Base-by-base conservation (phyloP, 208 protist species). In the Trypanosoma theileri region DNA sequence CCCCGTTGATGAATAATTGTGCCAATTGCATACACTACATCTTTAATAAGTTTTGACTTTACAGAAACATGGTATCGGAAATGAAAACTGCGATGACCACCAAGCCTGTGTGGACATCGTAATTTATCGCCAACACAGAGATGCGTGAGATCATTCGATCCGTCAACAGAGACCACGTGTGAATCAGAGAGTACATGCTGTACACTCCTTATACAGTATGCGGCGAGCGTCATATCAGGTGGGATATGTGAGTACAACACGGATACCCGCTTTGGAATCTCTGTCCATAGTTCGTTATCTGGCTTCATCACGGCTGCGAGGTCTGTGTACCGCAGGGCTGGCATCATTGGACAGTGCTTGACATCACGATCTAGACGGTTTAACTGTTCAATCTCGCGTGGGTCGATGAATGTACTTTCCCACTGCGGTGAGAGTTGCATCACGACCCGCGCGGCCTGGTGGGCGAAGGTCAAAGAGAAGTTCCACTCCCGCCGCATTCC, bases 401-500 rank as follows among this genome's bases (percentile, higher is more conserved):
- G 79, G 57, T 96, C 91, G 60, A 96, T 96, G 63, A 96, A 96
- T 40, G 69, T 75, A 55, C 69, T 80, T 68, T 92, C 80, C 91
- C 91, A 96, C 59, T 89, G 77, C 16, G 88, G 91, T 4, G 80
- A 78, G 65, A 84, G 85, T 59, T 85, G 85, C 45, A 96, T 68
- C 21, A 79, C 41, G 51, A 91, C 65, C 35, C 89, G 85, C 4
- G 86, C 91, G 6, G 80, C 79, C 60, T 87, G 62, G 61, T 94
- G 86, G 7, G 71, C 77, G 57, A 94, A 92, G 14, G 71, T 82
- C 10, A 94, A 77, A 4, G 81, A 74, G 54, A 96, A 96, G 60
- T 92, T 90, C 88, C 91, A 96, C 73, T 96, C 88, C 21, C 91
- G 86, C 12, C 88, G 85, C 88, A 96, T 96, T 28, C 86, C 88